These are phyloP conservation scores for Malassezia cuniculi DNA, from an alignment of 1,284 basidiomycete species.

Conservation along the genomic window DNA sequence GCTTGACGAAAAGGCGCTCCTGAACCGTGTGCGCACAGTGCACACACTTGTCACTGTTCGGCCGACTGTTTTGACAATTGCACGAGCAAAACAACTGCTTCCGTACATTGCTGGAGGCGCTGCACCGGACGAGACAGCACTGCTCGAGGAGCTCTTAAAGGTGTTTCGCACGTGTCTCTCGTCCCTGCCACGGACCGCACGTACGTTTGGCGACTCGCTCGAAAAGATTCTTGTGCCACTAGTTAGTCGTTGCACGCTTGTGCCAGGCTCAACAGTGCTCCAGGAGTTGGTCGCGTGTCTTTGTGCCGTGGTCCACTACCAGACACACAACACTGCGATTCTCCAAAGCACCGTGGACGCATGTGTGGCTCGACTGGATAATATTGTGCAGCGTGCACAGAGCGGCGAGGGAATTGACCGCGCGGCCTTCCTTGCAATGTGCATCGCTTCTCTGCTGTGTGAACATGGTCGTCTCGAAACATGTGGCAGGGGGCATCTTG, in stretches of 20 bases:
- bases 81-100: conserved; percentile 65
- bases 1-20: conserved; percentile 47
- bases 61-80: conserved; percentile 64
- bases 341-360: conserved; percentile 54
- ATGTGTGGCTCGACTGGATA: conserved; percentile 20
- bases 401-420: conserved; percentile 17
- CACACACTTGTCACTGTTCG: conserved; percentile 67
- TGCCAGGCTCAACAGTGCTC: conserved; percentile 20
- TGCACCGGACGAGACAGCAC: conserved; percentile 63
- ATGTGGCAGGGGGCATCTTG: conserved; percentile 17
- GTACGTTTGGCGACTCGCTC: conserved; percentile 60
- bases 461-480: conserved; percentile 58
- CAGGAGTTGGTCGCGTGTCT: conserved; percentile 85
- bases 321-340: conserved; percentile 70
- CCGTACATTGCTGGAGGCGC: conserved; percentile 73
- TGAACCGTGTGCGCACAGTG: conserved; percentile 58
- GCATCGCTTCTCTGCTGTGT: conserved; percentile 53
- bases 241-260: conserved; percentile 57
- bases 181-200: conserved; percentile 56
- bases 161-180: conserved; percentile 76
- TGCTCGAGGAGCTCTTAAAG: conserved; percentile 50
- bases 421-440: conserved; percentile 23
- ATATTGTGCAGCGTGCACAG: conserved; percentile 16
- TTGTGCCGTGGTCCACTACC: conserved; percentile 65
- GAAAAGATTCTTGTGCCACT: conserved; percentile 66